Conservation (phyloP, 768 basidiomycete species). For the Tephrocybe sp. region DNA sequence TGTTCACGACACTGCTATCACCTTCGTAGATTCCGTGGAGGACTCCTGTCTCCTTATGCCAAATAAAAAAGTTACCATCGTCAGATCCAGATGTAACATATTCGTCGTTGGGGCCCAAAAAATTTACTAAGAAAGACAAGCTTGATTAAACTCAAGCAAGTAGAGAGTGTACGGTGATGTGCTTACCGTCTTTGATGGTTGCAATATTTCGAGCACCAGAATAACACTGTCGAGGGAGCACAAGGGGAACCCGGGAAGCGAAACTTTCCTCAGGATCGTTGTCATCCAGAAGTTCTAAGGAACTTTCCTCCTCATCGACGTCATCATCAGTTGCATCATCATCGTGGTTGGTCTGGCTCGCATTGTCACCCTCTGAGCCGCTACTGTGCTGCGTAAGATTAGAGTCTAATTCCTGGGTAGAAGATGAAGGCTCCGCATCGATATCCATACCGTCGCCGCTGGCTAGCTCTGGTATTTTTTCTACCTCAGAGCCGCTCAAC, state of each 20-base stretch:
- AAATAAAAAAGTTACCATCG: conserved; percentile 85
- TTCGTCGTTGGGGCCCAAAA: conserved; percentile 76
- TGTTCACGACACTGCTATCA: conserved; percentile 79
- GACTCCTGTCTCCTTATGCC: conserved; percentile 65
- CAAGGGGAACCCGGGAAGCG: conserved; percentile 41
- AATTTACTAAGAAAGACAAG: conserved; percentile 66
- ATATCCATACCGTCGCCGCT: conserved; percentile 25
- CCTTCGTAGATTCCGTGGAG: conserved; percentile 83
- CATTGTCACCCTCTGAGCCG: conserved; percentile 19
- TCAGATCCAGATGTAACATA: conserved; percentile 83
- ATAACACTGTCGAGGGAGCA: conserved; percentile 64
- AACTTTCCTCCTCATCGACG: conserved; percentile 26
- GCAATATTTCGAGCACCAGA: conserved; percentile 73
- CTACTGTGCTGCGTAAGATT: conserved; percentile 18
- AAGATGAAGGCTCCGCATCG: conserved; percentile 15
- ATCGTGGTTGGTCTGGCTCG: conserved; percentile 19
- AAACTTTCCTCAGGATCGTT: conserved; percentile 22
- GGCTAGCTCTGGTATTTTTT: conserved; percentile 1
- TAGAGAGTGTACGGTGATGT: not conserved
- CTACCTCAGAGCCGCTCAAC: conserved; percentile 8
- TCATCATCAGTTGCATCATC: conserved; percentile 28
- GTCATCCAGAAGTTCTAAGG: conserved; percentile 20
- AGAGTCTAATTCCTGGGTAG: conserved; percentile 18
- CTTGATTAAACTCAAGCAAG: not conserved
- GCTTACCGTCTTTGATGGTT: conserved; percentile 85